These are phyloP conservation scores for Boletus sp. DNA, from an alignment of 768 basidiomycete genomes.

Conservation along the genomic window DNA sequence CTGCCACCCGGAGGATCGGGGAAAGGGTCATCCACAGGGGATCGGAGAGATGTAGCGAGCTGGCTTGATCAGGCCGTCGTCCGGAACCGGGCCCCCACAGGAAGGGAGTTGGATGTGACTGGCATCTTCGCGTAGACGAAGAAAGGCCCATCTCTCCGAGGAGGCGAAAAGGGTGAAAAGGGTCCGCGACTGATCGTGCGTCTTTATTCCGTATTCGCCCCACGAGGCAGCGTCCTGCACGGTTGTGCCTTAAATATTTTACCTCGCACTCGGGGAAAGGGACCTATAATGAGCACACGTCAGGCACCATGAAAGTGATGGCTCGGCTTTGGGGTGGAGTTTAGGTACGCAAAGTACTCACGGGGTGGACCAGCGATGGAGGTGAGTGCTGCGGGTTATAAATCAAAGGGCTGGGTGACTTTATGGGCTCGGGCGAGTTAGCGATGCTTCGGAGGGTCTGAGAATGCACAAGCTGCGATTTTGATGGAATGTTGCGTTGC, in stretches of 20 bases:
- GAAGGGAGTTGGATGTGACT: neutral
- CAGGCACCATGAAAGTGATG: constrained; percentile 4
- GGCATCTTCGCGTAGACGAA: neutral
- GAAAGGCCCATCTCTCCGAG: constrained; percentile 1
- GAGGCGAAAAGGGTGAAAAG: constrained; percentile 7
- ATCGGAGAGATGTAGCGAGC: neutral
- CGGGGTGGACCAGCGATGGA: neutral
- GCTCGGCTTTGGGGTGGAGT: constrained; percentile 11
- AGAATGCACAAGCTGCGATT: neutral
- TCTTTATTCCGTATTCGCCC: neutral
- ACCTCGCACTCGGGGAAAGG: constrained; percentile 2
- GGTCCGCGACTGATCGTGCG: neutral
- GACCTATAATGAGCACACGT: neutral
- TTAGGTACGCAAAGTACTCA: constrained; percentile 6
- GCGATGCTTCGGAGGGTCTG: neutral
- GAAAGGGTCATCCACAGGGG: neutral
- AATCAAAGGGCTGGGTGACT: neutral
- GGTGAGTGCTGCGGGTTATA: too few species aligned
- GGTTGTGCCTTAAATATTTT: constrained; percentile 1
- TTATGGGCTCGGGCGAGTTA: neutral
- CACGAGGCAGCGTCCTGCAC: constrained; percentile 1
- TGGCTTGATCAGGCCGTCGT: too few species aligned
- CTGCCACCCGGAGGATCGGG: neutral
- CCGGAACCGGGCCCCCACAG: neutral
- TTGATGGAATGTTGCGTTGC: neutral